Evolutionary conservation across 352 stramenopile genomes (phyloP), one percentile per base, ranked within the genome.

Genomic region (Nothophytophthora sp.): DNA sequence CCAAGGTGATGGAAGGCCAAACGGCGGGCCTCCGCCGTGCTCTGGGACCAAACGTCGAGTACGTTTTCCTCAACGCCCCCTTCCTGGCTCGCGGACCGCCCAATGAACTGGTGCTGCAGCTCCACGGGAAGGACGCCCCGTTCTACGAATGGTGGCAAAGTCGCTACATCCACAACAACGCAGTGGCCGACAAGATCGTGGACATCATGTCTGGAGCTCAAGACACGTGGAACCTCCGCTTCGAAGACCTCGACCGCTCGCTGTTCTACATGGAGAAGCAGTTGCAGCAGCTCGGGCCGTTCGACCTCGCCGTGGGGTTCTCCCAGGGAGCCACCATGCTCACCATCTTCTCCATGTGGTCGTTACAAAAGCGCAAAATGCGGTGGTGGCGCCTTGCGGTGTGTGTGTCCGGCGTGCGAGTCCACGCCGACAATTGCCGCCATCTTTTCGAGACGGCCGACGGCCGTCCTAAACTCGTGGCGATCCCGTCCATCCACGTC

Each of bases 291-390:
- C 57, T 84, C 24, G 73, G 76, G 0, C 69, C 78, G 0, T 72
- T 86, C 39, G 81, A 92, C 47, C 64, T 76, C n/a, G 61, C 81
- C 13, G 19, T 88, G 15, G 76, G 75, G 4, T 92, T 92, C 51
- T 92, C 79, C 0, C 81, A 92, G 32, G 79, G 81, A 4, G 75
- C 60, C 6, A 61, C 78, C 32, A 57, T 83, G 15, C 60, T 73
- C 41, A 76, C 71, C 5, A 49, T 65, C 22, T 42, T 85, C 15
- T 59, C 68, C 15, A 76, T 78, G 73, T 69, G 67, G 51, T 77
- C 66, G 24, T 32, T 72, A 16, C 56, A 70, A 2, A 37, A 71
- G 20, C 44, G 59, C 27, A 66, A 66, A 12, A 51, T 37, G 32
- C 41, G 43, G 5, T 70, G 59, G 52, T 89, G 78, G 73, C 80